phyloP scores from a whole-genome alignment of 2,329 filamentous ascomycete genomes.

The Dactylellina leptospora region DNA sequence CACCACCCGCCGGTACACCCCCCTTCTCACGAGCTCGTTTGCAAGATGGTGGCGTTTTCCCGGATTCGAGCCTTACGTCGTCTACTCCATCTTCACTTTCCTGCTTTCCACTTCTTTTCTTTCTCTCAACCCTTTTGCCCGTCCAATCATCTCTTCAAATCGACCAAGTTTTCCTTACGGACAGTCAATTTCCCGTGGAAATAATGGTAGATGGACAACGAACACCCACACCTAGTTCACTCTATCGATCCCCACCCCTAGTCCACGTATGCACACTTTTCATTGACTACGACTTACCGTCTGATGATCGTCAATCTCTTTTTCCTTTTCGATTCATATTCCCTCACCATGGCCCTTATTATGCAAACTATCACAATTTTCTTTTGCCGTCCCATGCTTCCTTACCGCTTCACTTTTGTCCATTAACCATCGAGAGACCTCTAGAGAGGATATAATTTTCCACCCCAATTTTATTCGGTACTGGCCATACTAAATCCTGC shows the following conservation, averaged over 20 bases:
- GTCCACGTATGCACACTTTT: conserved; percentile 14
- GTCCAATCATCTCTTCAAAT: conserved; percentile 19
- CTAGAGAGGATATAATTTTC: no score
- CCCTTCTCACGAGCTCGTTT: no score
- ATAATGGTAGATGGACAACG: background rate
- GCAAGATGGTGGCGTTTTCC: conserved; percentile 32
- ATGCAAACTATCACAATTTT: background rate
- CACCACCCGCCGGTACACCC: background rate
- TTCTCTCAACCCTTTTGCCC: conserved; percentile 3
- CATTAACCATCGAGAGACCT: background rate
- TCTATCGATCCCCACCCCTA: background rate
- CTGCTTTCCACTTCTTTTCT: background rate
- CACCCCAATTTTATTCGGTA: no score
- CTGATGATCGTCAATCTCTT: conserved; percentile 12
- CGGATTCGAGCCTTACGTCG: no score
- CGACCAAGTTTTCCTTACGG: background rate
- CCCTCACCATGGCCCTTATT: background rate
- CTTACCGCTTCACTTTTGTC: background rate
- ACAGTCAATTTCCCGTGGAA: background rate
- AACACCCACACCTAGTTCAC: background rate
- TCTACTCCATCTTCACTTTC: background rate
- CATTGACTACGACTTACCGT: background rate
- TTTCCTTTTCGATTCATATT: conserved; percentile 24
- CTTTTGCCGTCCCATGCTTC: background rate
- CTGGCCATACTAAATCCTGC: no score